Evolutionary conservation across 495 filamentous ascomycete genomes (phyloP).

Genomic region (Parachaetomium inaequale): DNA sequence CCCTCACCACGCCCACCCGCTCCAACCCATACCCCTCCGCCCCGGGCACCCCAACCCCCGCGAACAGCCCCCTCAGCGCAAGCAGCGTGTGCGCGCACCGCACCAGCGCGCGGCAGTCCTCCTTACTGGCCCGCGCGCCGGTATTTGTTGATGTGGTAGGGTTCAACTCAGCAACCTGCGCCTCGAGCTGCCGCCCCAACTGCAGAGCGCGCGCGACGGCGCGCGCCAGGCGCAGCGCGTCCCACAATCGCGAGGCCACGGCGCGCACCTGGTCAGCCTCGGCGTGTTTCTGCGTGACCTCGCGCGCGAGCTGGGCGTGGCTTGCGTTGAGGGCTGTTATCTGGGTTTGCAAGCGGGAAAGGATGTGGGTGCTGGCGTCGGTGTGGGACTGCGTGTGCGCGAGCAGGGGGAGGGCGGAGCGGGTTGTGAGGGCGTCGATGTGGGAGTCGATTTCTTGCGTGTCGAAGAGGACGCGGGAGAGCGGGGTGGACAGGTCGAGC

Average conservation of each 20-base stretch:
- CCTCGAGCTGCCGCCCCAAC: slow-evolving; percentile 81
- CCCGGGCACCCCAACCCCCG: slow-evolving; percentile 52
- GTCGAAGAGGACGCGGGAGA: slow-evolving; percentile 93
- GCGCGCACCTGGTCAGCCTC: slow-evolving; percentile 72
- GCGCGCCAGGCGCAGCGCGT: slow-evolving; percentile 72
- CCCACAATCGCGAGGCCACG: slow-evolving; percentile 69
- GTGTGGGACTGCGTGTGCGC: slow-evolving; percentile 70
- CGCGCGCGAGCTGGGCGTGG: slow-evolving; percentile 76
- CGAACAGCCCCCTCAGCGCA: slow-evolving; percentile 67
- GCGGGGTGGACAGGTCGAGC: slow-evolving; percentile 87
- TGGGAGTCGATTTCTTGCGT: slow-evolving; percentile 96
- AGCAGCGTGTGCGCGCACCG: slow-evolving; percentile 73
- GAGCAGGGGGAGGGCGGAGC: slow-evolving; percentile 78
- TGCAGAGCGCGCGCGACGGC: slow-evolving; percentile 71
- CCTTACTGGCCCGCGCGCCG: slow-evolving; percentile 38
- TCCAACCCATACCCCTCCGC: slow-evolving; percentile 72
- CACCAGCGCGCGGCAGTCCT: slow-evolving; percentile 74
- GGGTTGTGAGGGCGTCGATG: slow-evolving; percentile 83
- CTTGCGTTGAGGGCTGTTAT: slow-evolving; percentile 74
- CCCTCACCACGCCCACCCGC: slow-evolving; percentile 62
- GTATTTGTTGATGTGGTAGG: no score
- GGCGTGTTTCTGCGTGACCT: slow-evolving; percentile 77
- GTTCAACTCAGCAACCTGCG: slow-evolving; percentile 59
- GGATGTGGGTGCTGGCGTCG: slow-evolving; percentile 62
- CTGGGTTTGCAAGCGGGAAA: slow-evolving; percentile 69